Percentiles rank a stretch among this genome's conserved stretches.
Conservation (phyloP, 2,329 filamentous ascomycete genomes). For the Penicillium sclerotiorum region DNA sequence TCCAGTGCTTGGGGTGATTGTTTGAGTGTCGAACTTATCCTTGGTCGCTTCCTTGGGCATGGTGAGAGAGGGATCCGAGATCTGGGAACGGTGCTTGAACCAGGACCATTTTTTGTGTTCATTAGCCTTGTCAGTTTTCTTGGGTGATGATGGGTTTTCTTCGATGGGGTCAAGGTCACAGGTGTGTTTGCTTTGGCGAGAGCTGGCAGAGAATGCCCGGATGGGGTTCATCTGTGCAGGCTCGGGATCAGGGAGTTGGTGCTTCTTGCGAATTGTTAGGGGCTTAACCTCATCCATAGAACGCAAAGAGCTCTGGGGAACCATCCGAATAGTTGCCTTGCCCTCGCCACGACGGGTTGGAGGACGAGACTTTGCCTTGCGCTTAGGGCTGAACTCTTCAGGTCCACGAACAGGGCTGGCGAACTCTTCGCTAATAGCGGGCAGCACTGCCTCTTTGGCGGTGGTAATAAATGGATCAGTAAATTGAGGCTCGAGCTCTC, state of each 20-base stretch:
- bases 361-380: conserved; percentile 12
- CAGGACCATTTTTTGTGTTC: conserved; percentile 51
- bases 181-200: conserved; percentile 30
- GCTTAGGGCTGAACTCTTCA: conserved; percentile 13
- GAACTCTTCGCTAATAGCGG: conserved; percentile 56
- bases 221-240: neutral
- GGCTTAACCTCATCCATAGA: conserved; percentile 52
- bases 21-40: conserved; percentile 12
- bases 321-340: conserved; percentile 59
- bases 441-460: conserved; percentile 39
- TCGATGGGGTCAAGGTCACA: conserved; percentile 47
- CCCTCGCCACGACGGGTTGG: conserved; percentile 20
- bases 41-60: conserved; percentile 30
- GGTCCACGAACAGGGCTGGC: conserved; percentile 19
- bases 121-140: conserved; percentile 23
- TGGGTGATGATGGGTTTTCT: conserved; percentile 42
- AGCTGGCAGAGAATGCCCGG: conserved; percentile 22
- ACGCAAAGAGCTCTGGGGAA: conserved; percentile 54
- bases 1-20: conserved; percentile 27
- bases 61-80: conserved; percentile 24
- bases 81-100: conserved; percentile 43
- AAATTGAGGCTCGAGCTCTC: conserved; percentile 9
- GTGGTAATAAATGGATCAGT: conserved; percentile 22
- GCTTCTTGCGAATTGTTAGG: conserved; percentile 58
- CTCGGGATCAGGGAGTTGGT: conserved; percentile 6